These are phyloP conservation scores for Bryopsis sp. DNA, from an alignment of 139 green algal species.

Conservation along the genomic window DNA sequence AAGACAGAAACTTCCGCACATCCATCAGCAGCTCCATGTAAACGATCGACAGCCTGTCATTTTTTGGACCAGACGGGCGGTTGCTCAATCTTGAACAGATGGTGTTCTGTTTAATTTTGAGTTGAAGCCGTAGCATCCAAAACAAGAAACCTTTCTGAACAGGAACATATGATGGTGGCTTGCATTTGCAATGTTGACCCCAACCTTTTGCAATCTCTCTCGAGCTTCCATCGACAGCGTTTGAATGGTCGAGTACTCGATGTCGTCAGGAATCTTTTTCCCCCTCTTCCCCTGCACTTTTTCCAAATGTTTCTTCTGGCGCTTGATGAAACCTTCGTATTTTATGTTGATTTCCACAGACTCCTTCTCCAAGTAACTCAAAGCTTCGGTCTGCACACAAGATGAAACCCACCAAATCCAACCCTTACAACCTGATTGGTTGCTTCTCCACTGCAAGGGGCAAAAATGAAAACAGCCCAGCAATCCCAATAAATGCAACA, in stretches of 20 bases:
- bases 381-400: too few species aligned
- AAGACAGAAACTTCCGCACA: too few species aligned
- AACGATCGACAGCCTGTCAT: too few species aligned
- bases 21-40: too few species aligned
- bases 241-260: slow-evolving; percentile 65
- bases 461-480: slow-evolving; percentile 7
- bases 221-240: slow-evolving; percentile 79
- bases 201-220: slow-evolving; percentile 86
- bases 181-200: too few species aligned
- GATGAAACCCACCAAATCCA: too few species aligned
- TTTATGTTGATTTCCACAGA: slow-evolving; percentile 93
- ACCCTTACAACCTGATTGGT: too few species aligned
- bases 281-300: slow-evolving; percentile 40
- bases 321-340: slow-evolving; percentile 89
- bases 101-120: not conserved
- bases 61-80: too few species aligned
- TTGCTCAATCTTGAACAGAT: slow-evolving; percentile 18
- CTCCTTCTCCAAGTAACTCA: slow-evolving; percentile 60
- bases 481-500: not conserved
- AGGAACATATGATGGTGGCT: too few species aligned
- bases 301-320: slow-evolving; percentile 71
- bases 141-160: slow-evolving; percentile 51
- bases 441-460: not conserved
- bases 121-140: not conserved
- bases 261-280: slow-evolving; percentile 52